These are phyloP conservation scores for Rhododendron molle DNA, from an alignment of 148 eudicot species.

Conservation along the genomic window DNA sequence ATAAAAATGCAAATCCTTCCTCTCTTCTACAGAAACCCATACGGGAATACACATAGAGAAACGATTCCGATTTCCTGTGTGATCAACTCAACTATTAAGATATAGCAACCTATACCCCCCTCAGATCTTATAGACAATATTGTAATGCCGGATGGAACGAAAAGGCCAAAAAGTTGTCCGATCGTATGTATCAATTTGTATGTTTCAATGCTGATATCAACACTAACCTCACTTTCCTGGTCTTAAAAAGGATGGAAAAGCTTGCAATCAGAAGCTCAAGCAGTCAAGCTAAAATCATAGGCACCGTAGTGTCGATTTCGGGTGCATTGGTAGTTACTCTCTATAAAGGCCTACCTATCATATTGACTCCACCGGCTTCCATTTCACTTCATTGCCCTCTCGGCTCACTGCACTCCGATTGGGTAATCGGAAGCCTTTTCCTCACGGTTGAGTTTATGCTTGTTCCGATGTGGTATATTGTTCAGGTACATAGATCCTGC, in stretches of 20 bases:
- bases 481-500: slow-evolving; percentile 42
- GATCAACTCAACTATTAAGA: background rate
- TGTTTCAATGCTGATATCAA: background rate
- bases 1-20: background rate
- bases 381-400: slow-evolving; percentile 13
- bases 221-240: background rate
- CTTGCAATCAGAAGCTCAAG: slow-evolving; percentile 49
- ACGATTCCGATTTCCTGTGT: background rate
- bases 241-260: slow-evolving; percentile 56
- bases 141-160: background rate
- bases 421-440: slow-evolving; percentile 59
- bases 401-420: slow-evolving; percentile 27
- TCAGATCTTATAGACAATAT: background rate
- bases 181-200: background rate
- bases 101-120: background rate
- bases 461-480: slow-evolving; percentile 81
- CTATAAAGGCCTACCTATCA: slow-evolving; percentile 50
- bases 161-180: background rate
- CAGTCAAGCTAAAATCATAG: slow-evolving; percentile 58
- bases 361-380: slow-evolving; percentile 11
- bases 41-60: background rate
- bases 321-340: slow-evolving; percentile 66
- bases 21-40: background rate
- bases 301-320: slow-evolving; percentile 54
- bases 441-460: slow-evolving; percentile 60